Base-by-base conservation (phyloP, 768 basidiomycete genomes). In the Termitomyces sp. region DNA sequence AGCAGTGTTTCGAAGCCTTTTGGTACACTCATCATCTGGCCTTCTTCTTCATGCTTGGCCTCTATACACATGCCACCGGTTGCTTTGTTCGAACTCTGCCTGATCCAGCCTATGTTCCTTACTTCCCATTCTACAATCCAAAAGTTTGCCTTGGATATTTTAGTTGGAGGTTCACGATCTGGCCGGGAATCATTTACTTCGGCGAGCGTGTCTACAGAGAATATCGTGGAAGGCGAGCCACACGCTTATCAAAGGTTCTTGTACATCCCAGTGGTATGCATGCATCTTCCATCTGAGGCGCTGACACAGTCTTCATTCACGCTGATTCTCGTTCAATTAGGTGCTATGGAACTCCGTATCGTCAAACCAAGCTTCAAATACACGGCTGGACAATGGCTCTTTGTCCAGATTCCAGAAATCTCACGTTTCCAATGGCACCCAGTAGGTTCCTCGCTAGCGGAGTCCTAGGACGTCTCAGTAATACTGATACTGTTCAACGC, bases 21-120 rank as follows among this genome's bases (percentile, higher is more conserved):
- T 96, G 94, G 94, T 96, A 95, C 72, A 95, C 94, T 36, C 95
- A 96, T 64, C 95, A 95, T 65, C 84, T 95, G 43, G 92, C 91
- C 12, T 93, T 95, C 80, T 92, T 95, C 77, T 95, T 95, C 77
- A 91, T 95, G 86, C 77, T 95, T 61, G 91, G 85, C 35, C 83
- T 97, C 50, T 96, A 90, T 74, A 82, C 90, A 23, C 94, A 95
- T 71, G 93, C 94, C 9, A 89, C 89, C 57, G 94, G 95, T 5
- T 98, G 95, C 74, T 98, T 98, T 74, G 95, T 98, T 59, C 93
- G 95, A 50, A 93, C 94, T 70, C 78, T 83, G n/a, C 75, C 78
- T 16, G 71, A 86, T 36, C 92, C 93, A n/a, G 88, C 84, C 63
- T 85, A 82, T 70, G 86, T 76, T 58, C 4, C 70, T 1, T 71